Conservation (phyloP, 495 filamentous ascomycete genomes). For the Penicillium arizonense region DNA sequence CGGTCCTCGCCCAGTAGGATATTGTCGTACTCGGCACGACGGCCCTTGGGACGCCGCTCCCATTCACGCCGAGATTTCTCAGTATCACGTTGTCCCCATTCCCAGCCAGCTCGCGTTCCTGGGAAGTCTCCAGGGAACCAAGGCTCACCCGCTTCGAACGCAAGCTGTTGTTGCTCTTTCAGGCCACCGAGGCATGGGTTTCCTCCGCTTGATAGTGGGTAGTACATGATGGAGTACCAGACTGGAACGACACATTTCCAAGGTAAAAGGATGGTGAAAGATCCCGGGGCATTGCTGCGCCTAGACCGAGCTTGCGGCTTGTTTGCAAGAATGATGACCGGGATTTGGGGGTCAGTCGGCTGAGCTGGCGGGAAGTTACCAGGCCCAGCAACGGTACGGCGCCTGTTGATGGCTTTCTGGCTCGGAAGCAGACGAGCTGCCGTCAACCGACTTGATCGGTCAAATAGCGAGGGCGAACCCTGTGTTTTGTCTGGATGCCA, state of each 20-base stretch:
- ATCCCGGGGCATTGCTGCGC: constrained; percentile 54
- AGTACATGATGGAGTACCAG: constrained; percentile 87
- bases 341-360: constrained; percentile 75
- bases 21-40: constrained; percentile 70
- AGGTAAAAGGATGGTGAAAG: constrained; percentile 83
- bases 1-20: constrained; percentile 71
- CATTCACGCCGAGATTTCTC: constrained; percentile 61
- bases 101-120: constrained; percentile 74
- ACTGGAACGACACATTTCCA: constrained; percentile 88
- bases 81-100: constrained; percentile 71
- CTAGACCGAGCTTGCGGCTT: constrained; percentile 37
- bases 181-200: constrained; percentile 82
- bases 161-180: constrained; percentile 73
- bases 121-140: constrained; percentile 92
- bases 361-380: constrained; percentile 61
- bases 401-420: constrained; percentile 84
- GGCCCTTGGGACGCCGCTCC: constrained; percentile 79
- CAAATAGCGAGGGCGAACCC: constrained; percentile 61
- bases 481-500: constrained; percentile 69
- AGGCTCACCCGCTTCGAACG: constrained; percentile 73
- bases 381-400: constrained; percentile 64
- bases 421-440: constrained; percentile 68
- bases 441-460: constrained; percentile 59
- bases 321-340: constrained; percentile 68
- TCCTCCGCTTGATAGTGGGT: constrained; percentile 74